Evolutionary conservation across 2,329 filamentous ascomycete species (phyloP).

Genomic region (Pseudophaeomoniella oleicola): DNA sequence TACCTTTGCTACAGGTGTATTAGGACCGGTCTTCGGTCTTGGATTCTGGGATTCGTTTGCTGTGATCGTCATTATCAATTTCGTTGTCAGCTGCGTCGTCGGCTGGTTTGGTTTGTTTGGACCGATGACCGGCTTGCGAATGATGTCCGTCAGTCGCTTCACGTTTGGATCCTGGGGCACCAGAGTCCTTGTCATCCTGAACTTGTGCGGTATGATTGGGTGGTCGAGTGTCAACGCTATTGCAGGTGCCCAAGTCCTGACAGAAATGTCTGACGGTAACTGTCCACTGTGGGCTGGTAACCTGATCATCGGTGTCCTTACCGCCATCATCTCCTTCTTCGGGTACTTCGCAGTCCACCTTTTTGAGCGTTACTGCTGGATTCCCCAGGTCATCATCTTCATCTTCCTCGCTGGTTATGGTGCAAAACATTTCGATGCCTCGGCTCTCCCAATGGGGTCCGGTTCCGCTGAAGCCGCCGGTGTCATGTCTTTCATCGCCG

Average conservation of each 20-base stretch:
- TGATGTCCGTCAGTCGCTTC: slow-evolving; percentile 23
- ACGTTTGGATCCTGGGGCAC: slow-evolving; percentile 25
- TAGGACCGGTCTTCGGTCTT: slow-evolving; percentile 11
- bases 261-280: slow-evolving; percentile 20
- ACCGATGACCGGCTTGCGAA: slow-evolving; percentile 16
- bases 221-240: slow-evolving; percentile 25
- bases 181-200: slow-evolving; percentile 20
- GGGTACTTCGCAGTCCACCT: slow-evolving; percentile 24
- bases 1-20: slow-evolving; percentile 4
- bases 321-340: slow-evolving; percentile 21
- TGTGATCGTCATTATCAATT: slow-evolving; percentile 19
- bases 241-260: slow-evolving; percentile 20
- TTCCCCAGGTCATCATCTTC: slow-evolving; percentile 21
- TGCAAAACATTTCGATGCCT: slow-evolving; percentile 17
- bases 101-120: slow-evolving; percentile 16
- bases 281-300: slow-evolving; percentile 22
- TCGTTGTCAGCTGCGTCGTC: slow-evolving; percentile 15
- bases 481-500: slow-evolving; percentile 20
- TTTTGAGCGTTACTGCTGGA: slow-evolving; percentile 22
- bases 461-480: slow-evolving; percentile 18
- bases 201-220: slow-evolving; percentile 21
- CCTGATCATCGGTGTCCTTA: slow-evolving; percentile 21
- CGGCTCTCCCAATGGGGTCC: slow-evolving; percentile 12
- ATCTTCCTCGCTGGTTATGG: slow-evolving; percentile 21
- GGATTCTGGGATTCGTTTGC: slow-evolving; percentile 23